Evolutionary conservation across 2,329 filamentous ascomycete genomes (phyloP), one percentile per base, ranked within the genome.

Genomic region (Cryoendolithus antarcticus): DNA sequence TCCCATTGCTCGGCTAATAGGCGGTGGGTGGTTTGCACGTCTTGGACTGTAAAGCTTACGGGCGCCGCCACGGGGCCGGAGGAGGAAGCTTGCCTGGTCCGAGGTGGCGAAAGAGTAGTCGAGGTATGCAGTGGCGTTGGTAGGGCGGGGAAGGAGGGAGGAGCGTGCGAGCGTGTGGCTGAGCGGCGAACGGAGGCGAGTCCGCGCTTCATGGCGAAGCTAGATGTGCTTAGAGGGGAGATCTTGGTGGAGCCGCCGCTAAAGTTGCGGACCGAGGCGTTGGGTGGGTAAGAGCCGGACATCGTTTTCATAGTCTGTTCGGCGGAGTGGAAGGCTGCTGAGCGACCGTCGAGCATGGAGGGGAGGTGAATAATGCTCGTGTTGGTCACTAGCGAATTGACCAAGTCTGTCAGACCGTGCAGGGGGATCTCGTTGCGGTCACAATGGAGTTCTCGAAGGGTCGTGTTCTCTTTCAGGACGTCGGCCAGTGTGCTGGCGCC

Each of bases 391-490:
- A 84, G 60, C 11, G 77, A 71, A 50, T 83, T 80, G 36, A 84
- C 75, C 5, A 82, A 62, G 37, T 78, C 75, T 0, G 77, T 82
- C 46, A 82, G 78, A 1, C 76, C 78, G 46, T 79, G 75, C n/a
- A 82, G 64, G 34, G 77, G 77, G 40, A 82, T 80, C 39, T 77
- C 75, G 51, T 85, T 85, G 55, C 80, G 76, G 45, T 80, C 78
- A 56, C 80, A 84, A 49, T 82, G 69, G 4, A 85, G 66, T 53
- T 83, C 75, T 19, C 70, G 67, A 4, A 85, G 61, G 1, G 71
- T 72, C 2, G 59, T 65, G 50, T 84, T 84, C 44, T 67, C 67
- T 50, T 79, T 75, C 29, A 84, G 61, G 10, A 84, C 78, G 11
- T 80, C 77, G 2, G 79, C 74, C 29, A 84, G 63, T 0, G 77